Conservation (phyloP, 139 green algal species). For the Eudorina sp. region DNA sequence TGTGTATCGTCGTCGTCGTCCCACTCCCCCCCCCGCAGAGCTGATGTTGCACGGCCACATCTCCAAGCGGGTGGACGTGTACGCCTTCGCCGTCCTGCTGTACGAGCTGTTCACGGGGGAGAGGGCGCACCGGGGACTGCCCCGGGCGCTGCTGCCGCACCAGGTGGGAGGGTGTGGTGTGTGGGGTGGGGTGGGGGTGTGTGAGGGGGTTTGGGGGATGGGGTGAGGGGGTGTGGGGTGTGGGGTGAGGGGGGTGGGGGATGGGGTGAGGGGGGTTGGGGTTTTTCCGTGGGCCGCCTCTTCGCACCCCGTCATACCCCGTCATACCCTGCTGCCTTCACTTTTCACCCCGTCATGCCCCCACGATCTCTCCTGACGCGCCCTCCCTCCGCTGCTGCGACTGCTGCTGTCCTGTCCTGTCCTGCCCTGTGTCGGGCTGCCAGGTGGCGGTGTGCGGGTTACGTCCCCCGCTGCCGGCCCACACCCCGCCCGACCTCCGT, state of each 20-base stretch:
- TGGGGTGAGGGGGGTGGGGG: too few relatives aligned
- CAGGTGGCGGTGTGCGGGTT: slow-evolving; percentile 48
- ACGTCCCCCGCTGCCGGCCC: slow-evolving; percentile 41
- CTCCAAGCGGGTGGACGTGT: slow-evolving; percentile 39
- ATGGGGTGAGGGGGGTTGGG: too few relatives aligned
- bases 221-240: background rate
- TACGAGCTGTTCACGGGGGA: slow-evolving; percentile 53
- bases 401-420: too few relatives aligned
- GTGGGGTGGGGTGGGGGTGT: background rate
- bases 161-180: slow-evolving; percentile 13
- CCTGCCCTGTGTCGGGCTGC: too few relatives aligned
- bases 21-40: background rate
- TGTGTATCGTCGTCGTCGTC: too few relatives aligned
- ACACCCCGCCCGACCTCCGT: slow-evolving; percentile 44
- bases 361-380: too few relatives aligned
- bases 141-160: slow-evolving; percentile 9
- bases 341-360: too few relatives aligned
- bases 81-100: slow-evolving; percentile 31
- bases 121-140: slow-evolving; percentile 42
- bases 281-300: too few relatives aligned
- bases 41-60: slow-evolving; percentile 48
- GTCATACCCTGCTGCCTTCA: too few relatives aligned
- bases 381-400: too few relatives aligned
- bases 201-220: background rate
- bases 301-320: too few relatives aligned